phyloP scores from a whole-genome alignment of 2,329 filamentous ascomycete genomes.

The Parafenestella ontariensis region DNA sequence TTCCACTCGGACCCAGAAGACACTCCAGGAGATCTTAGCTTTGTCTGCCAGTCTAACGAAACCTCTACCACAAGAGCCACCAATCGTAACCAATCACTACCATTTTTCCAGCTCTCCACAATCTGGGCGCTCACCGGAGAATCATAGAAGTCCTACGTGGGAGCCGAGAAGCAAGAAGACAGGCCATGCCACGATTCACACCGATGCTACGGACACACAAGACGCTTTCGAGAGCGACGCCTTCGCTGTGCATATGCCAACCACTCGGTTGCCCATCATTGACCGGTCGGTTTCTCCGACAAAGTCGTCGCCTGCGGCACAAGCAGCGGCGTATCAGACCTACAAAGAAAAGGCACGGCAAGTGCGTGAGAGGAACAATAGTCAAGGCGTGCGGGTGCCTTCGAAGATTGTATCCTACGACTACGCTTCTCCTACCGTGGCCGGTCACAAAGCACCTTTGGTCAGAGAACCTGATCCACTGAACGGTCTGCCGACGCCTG shows the following conservation, averaged over 20 bases:
- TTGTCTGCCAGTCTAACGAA: slow-evolving; percentile 17
- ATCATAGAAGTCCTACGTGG: background rate
- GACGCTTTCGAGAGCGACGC: slow-evolving; percentile 44
- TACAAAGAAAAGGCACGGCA: slow-evolving; percentile 38
- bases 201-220: slow-evolving; percentile 32
- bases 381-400: slow-evolving; percentile 30
- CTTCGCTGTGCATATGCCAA: slow-evolving; percentile 44
- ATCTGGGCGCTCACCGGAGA: background rate
- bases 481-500: slow-evolving; percentile 19
- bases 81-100: background rate
- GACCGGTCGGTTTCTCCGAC: slow-evolving; percentile 23
- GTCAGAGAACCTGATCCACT: slow-evolving; percentile 13
- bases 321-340: slow-evolving; percentile 36
- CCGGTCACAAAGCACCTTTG: slow-evolving; percentile 1
- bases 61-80: slow-evolving; percentile 7
- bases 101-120: background rate
- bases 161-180: slow-evolving; percentile 35
- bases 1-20: slow-evolving; percentile 17
- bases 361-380: slow-evolving; percentile 31
- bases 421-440: slow-evolving; percentile 24
- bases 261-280: slow-evolving; percentile 39
- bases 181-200: slow-evolving; percentile 33
- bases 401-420: slow-evolving; percentile 37
- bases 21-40: slow-evolving; percentile 18
- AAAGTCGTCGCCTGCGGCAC: slow-evolving; percentile 26